Evolutionary conservation across 768 basidiomycete genomes (phyloP), one percentile per base, ranked within the genome.

Genomic region (Hericium rajendrae): DNA sequence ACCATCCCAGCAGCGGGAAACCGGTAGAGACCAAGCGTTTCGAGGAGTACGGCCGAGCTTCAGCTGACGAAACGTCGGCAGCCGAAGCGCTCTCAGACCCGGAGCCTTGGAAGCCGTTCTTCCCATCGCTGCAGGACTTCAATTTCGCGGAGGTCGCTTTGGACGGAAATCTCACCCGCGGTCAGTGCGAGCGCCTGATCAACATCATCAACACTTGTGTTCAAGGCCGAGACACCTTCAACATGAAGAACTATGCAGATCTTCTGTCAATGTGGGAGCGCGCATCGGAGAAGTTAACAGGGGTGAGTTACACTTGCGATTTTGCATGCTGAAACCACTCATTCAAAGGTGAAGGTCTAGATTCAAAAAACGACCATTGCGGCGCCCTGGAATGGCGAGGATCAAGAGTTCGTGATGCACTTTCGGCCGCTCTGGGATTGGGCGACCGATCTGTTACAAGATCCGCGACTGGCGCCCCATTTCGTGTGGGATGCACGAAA

Each of bases 401-500:
- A 54, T 10, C 56, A 57, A 0, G 22, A 43, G 10, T 70, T 57
- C 54, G 57, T 64, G 15, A 50, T 73, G 6, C 65, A 60, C 48
- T 59, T 53, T 10, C 58, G 62, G 2, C 56, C 66, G 4, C 43
- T 70, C 2, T 69, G 64, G 64, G 59, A 66, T 20, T 74, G 71
- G 70, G 59, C 58, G 1, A 6, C 55, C 18, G 66, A 68, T 38
- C 58, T 74, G 11, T 49, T 76, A 1, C 37, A 48, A 18, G 66
- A 75, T 39, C 64, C 62, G 0, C 26, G 38, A 0, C 61, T 71
- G 12, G 61, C 63, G 3, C 57, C 57, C 0, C 53, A 67, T 11
- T 68, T 69, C 54, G 58, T 60, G 26, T 74, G 72, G 68, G 68
- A 73, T 68, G 72, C 72, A 6, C 43, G 67, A 38, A 55, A 48